phyloP scores from a whole-genome alignment of 768 basidiomycete genomes.

The Vararia minispora region DNA sequence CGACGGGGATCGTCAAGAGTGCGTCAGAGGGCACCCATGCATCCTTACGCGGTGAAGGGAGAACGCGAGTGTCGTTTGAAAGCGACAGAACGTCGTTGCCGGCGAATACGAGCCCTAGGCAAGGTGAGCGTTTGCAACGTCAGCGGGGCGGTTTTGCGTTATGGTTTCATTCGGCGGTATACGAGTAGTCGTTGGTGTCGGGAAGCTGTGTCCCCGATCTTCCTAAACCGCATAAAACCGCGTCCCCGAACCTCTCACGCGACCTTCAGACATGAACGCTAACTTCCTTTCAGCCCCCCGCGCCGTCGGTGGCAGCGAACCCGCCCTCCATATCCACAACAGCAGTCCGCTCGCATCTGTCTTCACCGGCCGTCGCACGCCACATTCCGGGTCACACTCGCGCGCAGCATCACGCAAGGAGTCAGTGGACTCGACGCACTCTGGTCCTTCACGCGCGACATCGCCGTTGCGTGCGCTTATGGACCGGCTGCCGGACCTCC shows the following conservation, averaged over 20 bases:
- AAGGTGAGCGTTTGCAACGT: slow-evolving; percentile 25
- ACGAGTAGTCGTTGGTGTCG: too few species aligned
- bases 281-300: slow-evolving; percentile 4
- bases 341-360: slow-evolving; percentile 3
- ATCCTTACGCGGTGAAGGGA: too few species aligned
- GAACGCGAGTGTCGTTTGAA: slow-evolving; percentile 46
- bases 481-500: slow-evolving; percentile 39
- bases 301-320: slow-evolving; percentile 9
- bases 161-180: neutral
- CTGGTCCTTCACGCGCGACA: slow-evolving; percentile 28
- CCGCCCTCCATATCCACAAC: slow-evolving; percentile 4
- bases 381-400: slow-evolving; percentile 11
- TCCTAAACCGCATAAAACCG: too few species aligned
- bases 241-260: too few species aligned
- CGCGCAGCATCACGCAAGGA: slow-evolving; percentile 14
- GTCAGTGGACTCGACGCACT: slow-evolving; percentile 19
- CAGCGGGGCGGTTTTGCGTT: slow-evolving; percentile 2
- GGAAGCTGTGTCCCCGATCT: too few species aligned
- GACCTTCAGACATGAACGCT: too few species aligned
- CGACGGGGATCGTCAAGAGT: too few species aligned
- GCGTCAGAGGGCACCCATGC: slow-evolving; percentile 30
- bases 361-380: slow-evolving; percentile 1
- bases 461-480: slow-evolving; percentile 50
- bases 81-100: slow-evolving; percentile 35
- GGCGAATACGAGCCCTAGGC: slow-evolving; percentile 24